Base-by-base conservation (phyloP, 2,329 filamentous ascomycete species). In the Phialophora chinensis region DNA sequence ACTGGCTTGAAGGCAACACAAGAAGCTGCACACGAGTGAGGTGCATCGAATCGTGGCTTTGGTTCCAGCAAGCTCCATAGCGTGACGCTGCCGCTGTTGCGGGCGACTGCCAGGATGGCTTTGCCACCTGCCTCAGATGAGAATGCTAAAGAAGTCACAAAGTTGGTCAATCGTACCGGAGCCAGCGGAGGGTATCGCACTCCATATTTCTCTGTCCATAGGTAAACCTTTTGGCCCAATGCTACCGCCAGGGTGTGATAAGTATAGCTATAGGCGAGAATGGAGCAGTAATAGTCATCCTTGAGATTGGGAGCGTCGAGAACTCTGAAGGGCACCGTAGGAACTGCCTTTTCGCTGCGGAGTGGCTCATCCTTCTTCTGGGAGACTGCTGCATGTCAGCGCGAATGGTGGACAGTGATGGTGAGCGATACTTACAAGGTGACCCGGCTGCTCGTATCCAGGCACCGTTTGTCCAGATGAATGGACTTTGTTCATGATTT, bases 261-360 rank as follows among this genome's bases (percentile, higher is more conserved):
- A 7, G 87, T 90, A 49, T 85, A 78, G 0, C 90, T 96, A 77
- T 97, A 98, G 10, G 95, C 92, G 62, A 99, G 84, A 2, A 93
- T 85, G 0, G 93, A 95, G 79, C 93, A 97, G 77, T 99, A 99
- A 77, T 93, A 99, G 77, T 99, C 94, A 73, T 98, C 93, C 64
- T 92, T 88, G n/a, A 98, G 83, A 60, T 88, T 87, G 2, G 93
- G 93, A 8, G 94, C 94, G 79, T 97, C 92, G 4, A 99, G 84
- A 6, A 97, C 91, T 79, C 91, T 91, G 80, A 96, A 96, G 4
- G 93, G 91, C 20, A 90, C 85, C 7, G 85, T 83, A 44, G 92
- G 90, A 50, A 95, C 82, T 42, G 82, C 78, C 62, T 84, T 81
- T 64, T 74, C 68, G 52, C 67, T 66, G 47, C 29, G 31, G 14